These are phyloP conservation scores for Leishmania braziliensis DNA, from an alignment of 208 protist species.

Conservation along the genomic window DNA sequence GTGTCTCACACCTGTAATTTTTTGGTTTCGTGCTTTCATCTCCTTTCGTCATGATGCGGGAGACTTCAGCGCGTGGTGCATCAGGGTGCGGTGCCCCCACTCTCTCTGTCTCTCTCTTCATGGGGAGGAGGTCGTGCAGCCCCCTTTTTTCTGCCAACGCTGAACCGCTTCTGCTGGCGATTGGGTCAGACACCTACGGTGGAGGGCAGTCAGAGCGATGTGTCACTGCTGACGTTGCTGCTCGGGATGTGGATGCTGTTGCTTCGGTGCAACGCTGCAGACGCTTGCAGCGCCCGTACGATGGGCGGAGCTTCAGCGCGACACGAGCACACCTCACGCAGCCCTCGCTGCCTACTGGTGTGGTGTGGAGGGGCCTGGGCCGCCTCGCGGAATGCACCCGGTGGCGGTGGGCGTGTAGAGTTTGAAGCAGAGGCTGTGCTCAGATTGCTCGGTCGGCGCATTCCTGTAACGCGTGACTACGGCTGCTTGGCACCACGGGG, in stretches of 20 bases:
- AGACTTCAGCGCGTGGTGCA: no score
- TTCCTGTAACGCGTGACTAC: not conserved
- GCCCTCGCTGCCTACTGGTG: not conserved
- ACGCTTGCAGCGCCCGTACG: not conserved
- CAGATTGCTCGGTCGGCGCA: not conserved
- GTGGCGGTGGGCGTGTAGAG: not conserved
- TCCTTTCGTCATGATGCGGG: not conserved
- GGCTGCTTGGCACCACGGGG: not conserved
- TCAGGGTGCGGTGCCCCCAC: not conserved
- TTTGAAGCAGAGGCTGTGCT: not conserved
- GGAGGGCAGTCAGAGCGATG: not conserved
- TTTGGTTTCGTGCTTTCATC: not conserved
- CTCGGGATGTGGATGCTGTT: not conserved
- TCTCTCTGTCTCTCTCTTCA: not conserved
- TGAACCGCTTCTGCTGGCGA: not conserved
- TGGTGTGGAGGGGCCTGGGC: not conserved
- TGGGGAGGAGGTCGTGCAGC: not conserved
- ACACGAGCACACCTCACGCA: not conserved
- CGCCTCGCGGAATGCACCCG: not conserved
- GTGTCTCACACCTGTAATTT: no score
- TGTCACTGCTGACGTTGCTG: not conserved
- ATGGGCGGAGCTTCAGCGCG: not conserved
- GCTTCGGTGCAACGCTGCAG: not conserved
- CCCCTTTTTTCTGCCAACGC: not conserved
- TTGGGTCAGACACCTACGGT: not conserved